Evolutionary conservation across 169 alveolate species (phyloP).

Genomic region (Plasmodium gaboni): DNA sequence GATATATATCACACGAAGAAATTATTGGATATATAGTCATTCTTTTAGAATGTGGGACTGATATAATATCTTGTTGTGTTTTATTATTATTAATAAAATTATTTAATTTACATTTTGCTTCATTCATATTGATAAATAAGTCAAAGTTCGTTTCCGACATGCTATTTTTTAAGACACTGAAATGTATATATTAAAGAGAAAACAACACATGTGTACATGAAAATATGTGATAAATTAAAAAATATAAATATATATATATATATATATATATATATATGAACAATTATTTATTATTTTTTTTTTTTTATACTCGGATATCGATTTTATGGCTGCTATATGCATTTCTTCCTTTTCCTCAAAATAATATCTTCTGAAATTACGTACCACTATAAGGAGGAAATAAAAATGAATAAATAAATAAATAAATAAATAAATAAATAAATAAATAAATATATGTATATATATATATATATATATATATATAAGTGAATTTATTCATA

Average conservation of each 20-base stretch:
- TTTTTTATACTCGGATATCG: slow-evolving; percentile 43
- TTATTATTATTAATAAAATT: slow-evolving; percentile 33
- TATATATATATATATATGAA: neutral
- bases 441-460: neutral
- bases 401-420: neutral
- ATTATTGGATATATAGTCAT: slow-evolving; percentile 65
- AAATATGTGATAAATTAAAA: neutral
- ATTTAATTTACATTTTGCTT: slow-evolving; percentile 43
- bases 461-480: neutral
- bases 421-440: neutral
- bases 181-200: slow-evolving; percentile 1
- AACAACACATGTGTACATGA: neutral
- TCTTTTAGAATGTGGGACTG: slow-evolving; percentile 63
- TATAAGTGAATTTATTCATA: neutral
- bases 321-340: slow-evolving; percentile 70
- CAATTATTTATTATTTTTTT: neutral
- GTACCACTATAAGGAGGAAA: slow-evolving; percentile 29
- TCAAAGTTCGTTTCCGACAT: slow-evolving; percentile 48
- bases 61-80: slow-evolving; percentile 31
- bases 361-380: slow-evolving; percentile 50
- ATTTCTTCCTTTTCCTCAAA: slow-evolving; percentile 53
- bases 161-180: slow-evolving; percentile 39
- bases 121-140: slow-evolving; percentile 41
- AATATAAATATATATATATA: neutral
- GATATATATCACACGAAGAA: slow-evolving; percentile 62